These are phyloP conservation scores for Boletus speciosus DNA, from an alignment of 768 basidiomycete species.

Conservation along the genomic window DNA sequence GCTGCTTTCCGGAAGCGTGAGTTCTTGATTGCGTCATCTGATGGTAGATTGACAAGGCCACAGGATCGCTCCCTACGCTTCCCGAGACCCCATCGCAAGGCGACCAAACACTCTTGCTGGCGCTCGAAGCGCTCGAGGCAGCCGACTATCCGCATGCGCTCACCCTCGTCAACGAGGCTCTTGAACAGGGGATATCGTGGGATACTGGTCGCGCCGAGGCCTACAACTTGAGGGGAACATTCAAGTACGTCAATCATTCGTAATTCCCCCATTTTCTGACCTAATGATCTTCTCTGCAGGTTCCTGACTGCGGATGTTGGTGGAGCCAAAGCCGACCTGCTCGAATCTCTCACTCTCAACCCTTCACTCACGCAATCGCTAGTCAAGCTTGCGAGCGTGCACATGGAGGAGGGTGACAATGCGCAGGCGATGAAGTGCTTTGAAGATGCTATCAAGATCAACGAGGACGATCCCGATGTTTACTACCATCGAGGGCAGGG, in stretches of 20 bases:
- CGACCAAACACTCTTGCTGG: constrained; percentile 77
- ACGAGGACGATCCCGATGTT: constrained; percentile 87
- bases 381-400: constrained; percentile 94
- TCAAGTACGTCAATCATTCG: constrained; percentile 61
- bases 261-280: not conserved
- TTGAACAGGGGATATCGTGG: constrained; percentile 83
- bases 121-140: constrained; percentile 79
- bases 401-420: constrained; percentile 92
- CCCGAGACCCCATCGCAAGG: constrained; percentile 76
- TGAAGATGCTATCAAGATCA: constrained; percentile 79
- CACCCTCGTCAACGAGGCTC: constrained; percentile 75
- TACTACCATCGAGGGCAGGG: constrained; percentile 99
- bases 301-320: constrained; percentile 85
- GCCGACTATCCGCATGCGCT: constrained; percentile 81
- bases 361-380: constrained; percentile 79
- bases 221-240: constrained; percentile 90
- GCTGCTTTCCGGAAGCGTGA: constrained; percentile 90
- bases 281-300: constrained; percentile 35
- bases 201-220: constrained; percentile 79
- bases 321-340: constrained; percentile 81
- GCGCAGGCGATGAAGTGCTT: constrained; percentile 85
- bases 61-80: constrained; percentile 65
- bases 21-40: constrained; percentile 24
- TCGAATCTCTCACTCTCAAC: constrained; percentile 65
- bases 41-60: not conserved